Evolutionary conservation across 2,329 filamentous ascomycete genomes (phyloP).

Genomic region (Stachybotrys elegans): DNA sequence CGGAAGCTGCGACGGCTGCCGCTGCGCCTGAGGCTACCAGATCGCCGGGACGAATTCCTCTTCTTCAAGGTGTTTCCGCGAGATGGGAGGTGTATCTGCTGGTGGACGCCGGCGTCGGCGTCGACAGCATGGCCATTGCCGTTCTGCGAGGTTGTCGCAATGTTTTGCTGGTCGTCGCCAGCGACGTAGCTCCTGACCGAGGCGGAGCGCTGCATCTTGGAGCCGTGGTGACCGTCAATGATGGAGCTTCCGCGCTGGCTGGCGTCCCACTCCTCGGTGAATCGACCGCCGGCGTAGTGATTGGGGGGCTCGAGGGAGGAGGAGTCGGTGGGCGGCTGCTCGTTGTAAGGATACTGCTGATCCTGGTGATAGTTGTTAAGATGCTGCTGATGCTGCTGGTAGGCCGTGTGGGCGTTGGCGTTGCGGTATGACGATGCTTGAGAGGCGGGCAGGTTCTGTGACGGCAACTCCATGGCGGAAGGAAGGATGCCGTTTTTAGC

Average conservation of each 20-base stretch:
- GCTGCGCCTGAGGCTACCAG: slow-evolving; percentile 70
- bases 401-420: slow-evolving; percentile 12
- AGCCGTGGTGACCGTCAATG: slow-evolving; percentile 39
- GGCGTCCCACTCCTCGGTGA: slow-evolving; percentile 68
- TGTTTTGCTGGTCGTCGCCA: slow-evolving; percentile 32
- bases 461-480: slow-evolving; percentile 25
- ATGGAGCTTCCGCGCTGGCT: slow-evolving; percentile 63
- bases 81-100: slow-evolving; percentile 26
- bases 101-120: slow-evolving; percentile 38
- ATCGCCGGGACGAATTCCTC: slow-evolving; percentile 71
- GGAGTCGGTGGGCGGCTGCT: slow-evolving; percentile 8
- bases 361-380: slow-evolving; percentile 11
- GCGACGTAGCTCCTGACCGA: slow-evolving; percentile 52
- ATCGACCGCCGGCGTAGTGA: slow-evolving; percentile 39
- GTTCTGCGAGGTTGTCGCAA: background rate
- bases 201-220: slow-evolving; percentile 53
- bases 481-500: slow-evolving; percentile 13
- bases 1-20: slow-evolving; percentile 76
- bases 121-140: slow-evolving; percentile 10
- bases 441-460: slow-evolving; percentile 8
- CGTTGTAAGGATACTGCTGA: slow-evolving; percentile 11
- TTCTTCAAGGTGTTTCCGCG: slow-evolving; percentile 78
- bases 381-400: slow-evolving; percentile 12
- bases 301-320: slow-evolving; percentile 10
- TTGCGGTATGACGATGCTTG: slow-evolving; percentile 15